phyloP scores from a whole-genome alignment of 2,329 filamentous ascomycete genomes.

The Cercospora janseana region DNA sequence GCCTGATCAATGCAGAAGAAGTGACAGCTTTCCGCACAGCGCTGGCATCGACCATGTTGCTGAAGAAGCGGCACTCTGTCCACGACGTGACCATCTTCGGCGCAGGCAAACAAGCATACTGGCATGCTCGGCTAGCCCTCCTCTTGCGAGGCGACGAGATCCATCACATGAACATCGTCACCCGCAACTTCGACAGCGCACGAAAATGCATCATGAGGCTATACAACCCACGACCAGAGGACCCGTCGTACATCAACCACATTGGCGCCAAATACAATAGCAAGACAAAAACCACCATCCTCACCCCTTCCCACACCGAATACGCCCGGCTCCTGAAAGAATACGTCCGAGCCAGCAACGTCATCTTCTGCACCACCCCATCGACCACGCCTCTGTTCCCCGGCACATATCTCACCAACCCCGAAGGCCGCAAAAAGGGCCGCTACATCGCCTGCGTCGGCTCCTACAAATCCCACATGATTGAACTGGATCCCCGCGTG shows the following conservation, averaged over 20 bases:
- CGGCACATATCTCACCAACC: constrained; percentile 65
- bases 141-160: constrained; percentile 68
- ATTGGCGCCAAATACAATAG: constrained; percentile 41
- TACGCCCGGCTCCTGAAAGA: constrained; percentile 66
- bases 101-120: constrained; percentile 85
- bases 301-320: constrained; percentile 70
- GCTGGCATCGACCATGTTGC: constrained; percentile 61
- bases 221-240: constrained; percentile 47
- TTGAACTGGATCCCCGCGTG: constrained; percentile 76
- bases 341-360: constrained; percentile 69
- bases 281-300: constrained; percentile 61
- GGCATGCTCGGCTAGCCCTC: constrained; percentile 84
- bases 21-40: constrained; percentile 69
- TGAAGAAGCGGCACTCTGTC: constrained; percentile 64
- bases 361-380: constrained; percentile 87
- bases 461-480: constrained; percentile 70
- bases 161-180: constrained; percentile 78
- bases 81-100: constrained; percentile 82
- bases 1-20: constrained; percentile 65
- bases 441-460: constrained; percentile 71
- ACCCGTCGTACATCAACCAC: constrained; percentile 37
- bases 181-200: constrained; percentile 65
- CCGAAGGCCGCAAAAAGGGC: constrained; percentile 67
- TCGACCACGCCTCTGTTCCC: constrained; percentile 74
- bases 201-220: constrained; percentile 54